A percentile compares a stretch with the other conserved stretches of the same genome.
Conservation (phyloP, 495 filamentous ascomycete genomes). For the Baudoinia panamericana region DNA sequence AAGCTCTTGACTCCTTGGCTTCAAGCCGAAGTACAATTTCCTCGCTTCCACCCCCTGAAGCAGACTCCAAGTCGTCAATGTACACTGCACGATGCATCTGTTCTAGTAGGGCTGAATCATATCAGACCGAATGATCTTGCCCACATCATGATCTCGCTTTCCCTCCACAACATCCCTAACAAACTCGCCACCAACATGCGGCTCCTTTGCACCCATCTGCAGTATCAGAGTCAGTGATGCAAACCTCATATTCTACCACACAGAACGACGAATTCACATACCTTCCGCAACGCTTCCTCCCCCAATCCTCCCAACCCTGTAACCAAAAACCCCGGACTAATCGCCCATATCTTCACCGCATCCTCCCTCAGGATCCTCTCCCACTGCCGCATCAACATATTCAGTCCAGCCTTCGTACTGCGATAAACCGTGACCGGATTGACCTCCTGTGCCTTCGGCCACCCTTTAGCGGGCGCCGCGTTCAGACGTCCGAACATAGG, state of each 20-base stretch:
- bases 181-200: slow-evolving; percentile 14
- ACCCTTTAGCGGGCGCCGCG: slow-evolving; percentile 31
- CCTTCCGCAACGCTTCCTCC: slow-evolving; percentile 25
- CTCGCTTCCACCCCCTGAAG: no score
- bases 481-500: slow-evolving; percentile 24
- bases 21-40: no score
- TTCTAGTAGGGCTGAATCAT: slow-evolving; percentile 16
- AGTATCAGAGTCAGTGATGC: no score
- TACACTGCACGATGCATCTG: no score
- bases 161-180: slow-evolving; percentile 22
- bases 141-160: slow-evolving; percentile 20
- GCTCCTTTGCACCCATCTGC: slow-evolving; percentile 24
- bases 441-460: slow-evolving; percentile 29
- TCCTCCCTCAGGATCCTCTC: slow-evolving; percentile 38
- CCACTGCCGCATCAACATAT: slow-evolving; percentile 56
- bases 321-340: slow-evolving; percentile 45
- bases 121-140: slow-evolving; percentile 18
- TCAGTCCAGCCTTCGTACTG: slow-evolving; percentile 44
- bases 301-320: slow-evolving; percentile 36
- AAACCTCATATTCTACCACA: slow-evolving; percentile 27
- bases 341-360: slow-evolving; percentile 45
- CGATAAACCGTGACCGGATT: slow-evolving; percentile 34
- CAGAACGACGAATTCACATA: slow-evolving; percentile 1
- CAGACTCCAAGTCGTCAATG: no score
- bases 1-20: no score